Conservation (phyloP, 2,329 filamentous ascomycete genomes). For the Proliferodiscus dingleyae region DNA sequence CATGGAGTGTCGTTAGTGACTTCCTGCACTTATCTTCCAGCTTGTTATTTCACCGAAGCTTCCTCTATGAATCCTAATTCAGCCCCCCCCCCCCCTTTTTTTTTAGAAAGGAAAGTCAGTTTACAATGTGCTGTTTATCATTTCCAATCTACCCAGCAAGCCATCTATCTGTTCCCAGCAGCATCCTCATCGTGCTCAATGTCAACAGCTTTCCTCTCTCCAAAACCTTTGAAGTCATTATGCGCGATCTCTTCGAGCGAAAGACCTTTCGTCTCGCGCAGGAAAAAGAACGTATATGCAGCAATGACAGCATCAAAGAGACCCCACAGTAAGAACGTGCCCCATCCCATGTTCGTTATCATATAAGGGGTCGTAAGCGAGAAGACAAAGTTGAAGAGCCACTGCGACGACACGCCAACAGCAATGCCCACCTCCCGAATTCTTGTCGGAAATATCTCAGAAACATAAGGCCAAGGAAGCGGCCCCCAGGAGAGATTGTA, state of each 20-base stretch:
- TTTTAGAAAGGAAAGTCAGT: too few species aligned
- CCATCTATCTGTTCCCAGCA: too few species aligned
- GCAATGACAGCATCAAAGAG: conserved; percentile 40
- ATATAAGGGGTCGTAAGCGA: conserved; percentile 45
- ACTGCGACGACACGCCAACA: conserved; percentile 45
- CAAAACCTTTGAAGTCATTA: conserved; percentile 6
- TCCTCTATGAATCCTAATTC: too few species aligned
- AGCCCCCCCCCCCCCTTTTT: too few species aligned
- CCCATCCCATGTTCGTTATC: conserved; percentile 42
- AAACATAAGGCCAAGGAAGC: conserved; percentile 46
- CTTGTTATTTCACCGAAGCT: too few species aligned
- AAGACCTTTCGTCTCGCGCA: conserved; percentile 66
- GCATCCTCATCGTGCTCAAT: not conserved
- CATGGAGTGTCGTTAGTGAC: too few species aligned
- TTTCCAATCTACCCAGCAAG: too few species aligned
- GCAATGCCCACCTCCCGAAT: conserved; percentile 45
- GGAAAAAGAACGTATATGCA: conserved; percentile 43
- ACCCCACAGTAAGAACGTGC: conserved; percentile 42
- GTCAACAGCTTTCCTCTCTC: not conserved
- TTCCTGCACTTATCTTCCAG: too few species aligned
- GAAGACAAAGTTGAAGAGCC: conserved; percentile 49
- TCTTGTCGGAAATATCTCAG: conserved; percentile 45
- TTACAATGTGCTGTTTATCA: too few species aligned
- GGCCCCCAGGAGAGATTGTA: conserved; percentile 49
- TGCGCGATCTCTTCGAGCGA: conserved; percentile 53